A percentile compares a stretch with the other conserved stretches of the same genome.
phyloP scores from a whole-genome alignment of 768 basidiomycete genomes.

The Rhizopogon roseolus region DNA sequence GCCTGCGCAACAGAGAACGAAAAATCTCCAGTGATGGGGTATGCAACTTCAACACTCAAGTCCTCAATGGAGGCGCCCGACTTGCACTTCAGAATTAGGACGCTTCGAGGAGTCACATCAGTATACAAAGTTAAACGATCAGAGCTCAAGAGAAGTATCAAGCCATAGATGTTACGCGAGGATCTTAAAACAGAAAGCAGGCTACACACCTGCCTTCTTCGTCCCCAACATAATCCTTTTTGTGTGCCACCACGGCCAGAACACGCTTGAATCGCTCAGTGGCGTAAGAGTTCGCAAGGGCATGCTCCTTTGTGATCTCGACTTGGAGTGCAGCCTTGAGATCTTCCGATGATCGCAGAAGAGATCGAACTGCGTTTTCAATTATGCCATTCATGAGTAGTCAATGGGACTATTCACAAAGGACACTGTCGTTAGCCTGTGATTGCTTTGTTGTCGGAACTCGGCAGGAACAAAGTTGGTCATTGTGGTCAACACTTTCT shows the following conservation, averaged over 20 bases:
- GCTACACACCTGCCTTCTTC: slow-evolving; percentile 53
- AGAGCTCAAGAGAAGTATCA: neutral
- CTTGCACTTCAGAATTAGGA: slow-evolving; percentile 13
- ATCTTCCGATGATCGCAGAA: slow-evolving; percentile 40
- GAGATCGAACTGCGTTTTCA: slow-evolving; percentile 14
- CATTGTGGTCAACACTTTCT: slow-evolving; percentile 15
- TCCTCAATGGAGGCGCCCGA: neutral
- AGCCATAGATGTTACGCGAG: slow-evolving; percentile 1
- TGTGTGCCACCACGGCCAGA: slow-evolving; percentile 49
- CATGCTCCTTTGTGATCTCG: slow-evolving; percentile 4
- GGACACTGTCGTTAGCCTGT: neutral
- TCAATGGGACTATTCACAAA: slow-evolving; percentile 9
- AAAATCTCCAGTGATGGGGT: slow-evolving; percentile 55
- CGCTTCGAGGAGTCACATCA: slow-evolving; percentile 2
- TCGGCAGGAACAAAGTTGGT: neutral
- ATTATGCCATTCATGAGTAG: slow-evolving; percentile 7
- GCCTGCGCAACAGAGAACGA: slow-evolving; percentile 55
- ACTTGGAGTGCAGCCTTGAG: slow-evolving; percentile 41
- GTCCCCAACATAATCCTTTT: slow-evolving; percentile 32
- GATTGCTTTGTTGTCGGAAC: no score
- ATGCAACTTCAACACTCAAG: slow-evolving; percentile 6
- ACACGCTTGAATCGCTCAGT: slow-evolving; percentile 2
- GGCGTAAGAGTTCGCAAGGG: neutral
- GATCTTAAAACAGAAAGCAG: neutral
- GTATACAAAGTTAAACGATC: neutral